Percentiles rank a stretch among this genome's conserved stretches.
These are phyloP conservation scores for Clarireedia hainanense DNA, from an alignment of 2,329 filamentous ascomycete genomes.

Conservation along the genomic window DNA sequence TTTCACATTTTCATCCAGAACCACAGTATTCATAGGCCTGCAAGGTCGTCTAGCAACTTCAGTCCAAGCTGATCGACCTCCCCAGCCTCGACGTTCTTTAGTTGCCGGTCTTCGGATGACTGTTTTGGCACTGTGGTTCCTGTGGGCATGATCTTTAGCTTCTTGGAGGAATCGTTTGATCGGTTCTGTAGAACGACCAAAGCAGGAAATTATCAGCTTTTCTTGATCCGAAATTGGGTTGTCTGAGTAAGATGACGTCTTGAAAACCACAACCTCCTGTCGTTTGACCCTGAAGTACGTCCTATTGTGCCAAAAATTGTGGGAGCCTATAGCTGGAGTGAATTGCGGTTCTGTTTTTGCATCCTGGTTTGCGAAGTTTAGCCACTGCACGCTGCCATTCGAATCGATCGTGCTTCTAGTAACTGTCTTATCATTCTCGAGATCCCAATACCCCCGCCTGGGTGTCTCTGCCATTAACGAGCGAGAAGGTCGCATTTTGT, in stretches of 20 bases:
- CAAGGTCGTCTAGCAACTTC: conserved; percentile 56
- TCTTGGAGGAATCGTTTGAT: conserved; percentile 49
- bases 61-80: conserved; percentile 42
- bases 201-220: conserved; percentile 45
- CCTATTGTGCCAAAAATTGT: conserved; percentile 46
- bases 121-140: conserved; percentile 47
- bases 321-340: conserved; percentile 45
- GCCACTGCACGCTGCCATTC: conserved; percentile 35
- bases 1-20: conserved; percentile 62
- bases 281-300: conserved; percentile 40
- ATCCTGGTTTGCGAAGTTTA: conserved; percentile 53
- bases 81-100: conserved; percentile 39
- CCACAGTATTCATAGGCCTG: conserved; percentile 66
- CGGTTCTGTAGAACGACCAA: conserved; percentile 41
- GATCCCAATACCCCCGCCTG: conserved; percentile 46
- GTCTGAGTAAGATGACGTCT: conserved; percentile 13
- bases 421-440: conserved; percentile 37
- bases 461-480: conserved; percentile 48
- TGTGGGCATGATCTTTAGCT: conserved; percentile 44
- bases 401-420: conserved; percentile 35
- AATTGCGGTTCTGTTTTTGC: conserved; percentile 44
- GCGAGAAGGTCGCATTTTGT: conserved; percentile 42
- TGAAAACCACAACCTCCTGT: conserved; percentile 20
- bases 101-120: conserved; percentile 47
- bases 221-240: conserved; percentile 43